Evolutionary conservation across 179 eudicot genomes (phyloP).

Genomic region (Nepenthes alata): DNA sequence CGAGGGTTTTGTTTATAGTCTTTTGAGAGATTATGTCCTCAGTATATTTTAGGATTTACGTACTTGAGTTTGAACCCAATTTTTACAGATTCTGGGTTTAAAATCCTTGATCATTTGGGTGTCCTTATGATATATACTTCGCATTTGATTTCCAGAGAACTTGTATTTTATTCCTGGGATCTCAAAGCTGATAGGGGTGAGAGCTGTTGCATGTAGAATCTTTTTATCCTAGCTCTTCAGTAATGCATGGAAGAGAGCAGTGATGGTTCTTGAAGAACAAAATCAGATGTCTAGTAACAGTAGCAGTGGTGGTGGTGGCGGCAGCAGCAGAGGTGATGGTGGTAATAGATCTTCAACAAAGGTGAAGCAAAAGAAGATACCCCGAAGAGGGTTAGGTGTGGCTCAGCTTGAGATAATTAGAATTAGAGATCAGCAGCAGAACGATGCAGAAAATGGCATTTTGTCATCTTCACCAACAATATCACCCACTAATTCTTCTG

Average conservation of each 20-base stretch:
- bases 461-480: slow-evolving; percentile 14
- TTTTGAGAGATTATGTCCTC: no score
- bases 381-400: slow-evolving; percentile 92
- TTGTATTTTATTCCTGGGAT: no score
- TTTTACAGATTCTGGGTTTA: no score
- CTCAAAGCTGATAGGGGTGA: no score
- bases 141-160: no score
- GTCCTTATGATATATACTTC: no score
- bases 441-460: slow-evolving; percentile 11
- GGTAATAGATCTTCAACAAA: slow-evolving; percentile 36
- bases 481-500: slow-evolving; percentile 21
- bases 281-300: slow-evolving; percentile 25
- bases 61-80: no score
- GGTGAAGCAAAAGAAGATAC: slow-evolving; percentile 57
- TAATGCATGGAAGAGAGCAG: background rate
- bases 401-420: slow-evolving; percentile 85
- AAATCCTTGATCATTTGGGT: no score
- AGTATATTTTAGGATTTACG: no score
- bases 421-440: slow-evolving; percentile 47
- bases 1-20: no score
- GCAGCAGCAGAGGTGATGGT: slow-evolving; percentile 14
- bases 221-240: slow-evolving; percentile 5
- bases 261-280: slow-evolving; percentile 42
- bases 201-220: no score
- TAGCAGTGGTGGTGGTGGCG: slow-evolving; percentile 17